Evolutionary conservation across 108 stramenopile species (phyloP).

Genomic region (Nitzschia sp.): DNA sequence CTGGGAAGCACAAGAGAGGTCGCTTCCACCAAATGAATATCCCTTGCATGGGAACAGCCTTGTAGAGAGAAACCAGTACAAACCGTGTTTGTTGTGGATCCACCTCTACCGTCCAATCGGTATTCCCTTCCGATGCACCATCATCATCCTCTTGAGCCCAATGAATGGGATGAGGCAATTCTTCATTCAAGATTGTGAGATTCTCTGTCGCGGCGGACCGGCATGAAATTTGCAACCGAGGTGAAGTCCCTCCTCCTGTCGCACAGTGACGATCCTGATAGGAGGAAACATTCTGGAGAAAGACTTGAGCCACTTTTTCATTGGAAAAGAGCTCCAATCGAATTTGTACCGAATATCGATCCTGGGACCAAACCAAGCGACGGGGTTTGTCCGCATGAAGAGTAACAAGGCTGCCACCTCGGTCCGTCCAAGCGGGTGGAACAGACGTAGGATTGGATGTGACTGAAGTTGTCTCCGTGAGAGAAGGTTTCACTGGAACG

Average conservation of each 20-base stretch:
- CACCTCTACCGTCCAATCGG: constrained; percentile 46
- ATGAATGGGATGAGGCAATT: constrained; percentile 48
- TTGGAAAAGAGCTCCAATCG: constrained; percentile 26
- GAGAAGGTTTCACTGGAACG: not conserved
- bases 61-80: constrained; percentile 37
- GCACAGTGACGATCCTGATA: constrained; percentile 41
- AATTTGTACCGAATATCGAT: constrained; percentile 39
- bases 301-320: constrained; percentile 17
- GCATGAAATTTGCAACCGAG: not conserved
- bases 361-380: constrained; percentile 46
- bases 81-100: constrained; percentile 11
- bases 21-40: constrained; percentile 54
- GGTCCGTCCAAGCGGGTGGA: constrained; percentile 16
- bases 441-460: not conserved
- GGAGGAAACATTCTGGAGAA: constrained; percentile 14
- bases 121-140: not conserved
- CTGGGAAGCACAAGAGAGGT: constrained; percentile 37
- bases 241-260: constrained; percentile 11
- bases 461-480: not conserved
- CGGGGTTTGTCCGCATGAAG: not conserved
- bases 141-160: constrained; percentile 43
- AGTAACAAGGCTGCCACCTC: constrained; percentile 21
- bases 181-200: constrained; percentile 26
- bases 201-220: not conserved
- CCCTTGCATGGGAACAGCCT: constrained; percentile 60